These are phyloP conservation scores for Candida sp. DNA, from an alignment of 1,139 yeast genomes.

Conservation along the genomic window DNA sequence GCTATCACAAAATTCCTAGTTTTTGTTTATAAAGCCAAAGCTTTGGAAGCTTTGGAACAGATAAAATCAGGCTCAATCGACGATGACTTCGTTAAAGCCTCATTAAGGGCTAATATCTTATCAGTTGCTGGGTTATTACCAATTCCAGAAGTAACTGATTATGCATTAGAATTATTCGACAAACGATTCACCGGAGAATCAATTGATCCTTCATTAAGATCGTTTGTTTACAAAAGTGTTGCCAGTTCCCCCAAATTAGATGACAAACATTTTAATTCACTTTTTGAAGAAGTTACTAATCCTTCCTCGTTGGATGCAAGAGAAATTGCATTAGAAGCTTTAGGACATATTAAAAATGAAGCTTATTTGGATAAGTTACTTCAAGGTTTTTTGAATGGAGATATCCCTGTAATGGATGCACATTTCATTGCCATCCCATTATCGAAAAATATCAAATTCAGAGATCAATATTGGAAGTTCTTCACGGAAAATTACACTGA, in stretches of 20 bases:
- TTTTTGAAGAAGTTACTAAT: constrained; percentile 47
- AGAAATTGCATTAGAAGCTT: constrained; percentile 59
- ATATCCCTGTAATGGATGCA: constrained; percentile 69
- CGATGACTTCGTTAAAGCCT: constrained; percentile 45
- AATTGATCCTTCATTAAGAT: constrained; percentile 55
- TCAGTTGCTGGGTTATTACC: constrained; percentile 49
- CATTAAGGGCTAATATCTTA: constrained; percentile 51
- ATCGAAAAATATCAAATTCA: constrained; percentile 47
- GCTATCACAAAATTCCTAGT: constrained; percentile 39
- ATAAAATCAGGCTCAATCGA: constrained; percentile 30
- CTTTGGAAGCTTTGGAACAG: constrained; percentile 26
- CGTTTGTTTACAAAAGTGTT: constrained; percentile 49
- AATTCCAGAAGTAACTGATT: constrained; percentile 44
- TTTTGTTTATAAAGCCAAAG: constrained; percentile 38
- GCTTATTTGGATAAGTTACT: constrained; percentile 35
- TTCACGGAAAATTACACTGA: constrained; percentile 51
- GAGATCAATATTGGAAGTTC: constrained; percentile 52
- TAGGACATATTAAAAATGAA: constrained; percentile 52
- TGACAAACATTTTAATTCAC: constrained; percentile 41
- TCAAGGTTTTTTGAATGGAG: constrained; percentile 31
- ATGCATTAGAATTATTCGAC: constrained; percentile 41
- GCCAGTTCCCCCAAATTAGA: constrained; percentile 40
- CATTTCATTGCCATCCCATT: constrained; percentile 58
- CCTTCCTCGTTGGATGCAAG: constrained; percentile 66
- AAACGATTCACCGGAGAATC: constrained; percentile 30